phyloP scores from a whole-genome alignment of 805 yeast genomes.

The Candida germanica region DNA sequence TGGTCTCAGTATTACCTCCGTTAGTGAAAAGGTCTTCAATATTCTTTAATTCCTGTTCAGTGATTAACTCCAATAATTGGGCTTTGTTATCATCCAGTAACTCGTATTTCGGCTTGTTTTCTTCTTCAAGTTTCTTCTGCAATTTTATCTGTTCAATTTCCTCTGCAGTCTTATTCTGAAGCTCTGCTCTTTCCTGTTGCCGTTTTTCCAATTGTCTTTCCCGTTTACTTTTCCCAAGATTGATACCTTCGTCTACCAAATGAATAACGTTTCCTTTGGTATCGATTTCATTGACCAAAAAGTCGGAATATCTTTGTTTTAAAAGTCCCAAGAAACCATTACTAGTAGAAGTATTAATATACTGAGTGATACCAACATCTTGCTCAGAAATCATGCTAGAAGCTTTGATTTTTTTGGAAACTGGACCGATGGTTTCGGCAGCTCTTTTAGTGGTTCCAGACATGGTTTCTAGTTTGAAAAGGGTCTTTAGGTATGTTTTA shows the following conservation, averaged over 20 bases:
- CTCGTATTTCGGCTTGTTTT: constrained; percentile 35
- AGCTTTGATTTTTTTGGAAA: constrained; percentile 5
- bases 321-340: constrained; percentile 73
- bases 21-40: constrained; percentile 53
- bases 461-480: too few species aligned
- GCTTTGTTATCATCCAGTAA: constrained; percentile 45
- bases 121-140: constrained; percentile 11
- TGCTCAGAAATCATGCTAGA: constrained; percentile 3
- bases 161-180: constrained; percentile 30
- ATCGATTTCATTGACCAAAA: constrained; percentile 86
- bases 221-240: constrained; percentile 42
- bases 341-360: constrained; percentile 44
- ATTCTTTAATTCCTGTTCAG: constrained; percentile 55
- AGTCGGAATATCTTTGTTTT: constrained; percentile 90
- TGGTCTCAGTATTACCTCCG: constrained; percentile 59
- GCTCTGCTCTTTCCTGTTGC: constrained; percentile 34
- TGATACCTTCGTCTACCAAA: constrained; percentile 69
- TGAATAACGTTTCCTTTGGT: constrained; percentile 67
- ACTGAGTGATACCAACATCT: constrained; percentile 88
- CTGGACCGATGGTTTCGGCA: neutral
- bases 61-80: constrained; percentile 52
- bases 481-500: too few species aligned
- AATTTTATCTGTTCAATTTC: constrained; percentile 28
- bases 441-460: too few species aligned
- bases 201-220: constrained; percentile 45